phyloP scores from a whole-genome alignment of 2,329 filamentous ascomycete species.

The Phaeophleospora eucalypticola region DNA sequence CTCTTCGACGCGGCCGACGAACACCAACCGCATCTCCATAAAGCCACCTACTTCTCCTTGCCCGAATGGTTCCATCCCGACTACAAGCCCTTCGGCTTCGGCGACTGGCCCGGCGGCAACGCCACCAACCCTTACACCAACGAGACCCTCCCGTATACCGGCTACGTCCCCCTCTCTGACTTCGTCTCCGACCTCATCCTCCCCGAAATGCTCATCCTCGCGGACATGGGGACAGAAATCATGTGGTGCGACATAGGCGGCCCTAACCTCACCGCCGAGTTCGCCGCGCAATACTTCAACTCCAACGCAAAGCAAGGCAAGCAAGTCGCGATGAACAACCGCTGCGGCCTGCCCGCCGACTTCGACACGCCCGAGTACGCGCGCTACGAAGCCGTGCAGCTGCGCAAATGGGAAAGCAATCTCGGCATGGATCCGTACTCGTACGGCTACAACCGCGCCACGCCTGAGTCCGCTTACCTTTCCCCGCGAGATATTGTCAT shows the following conservation, averaged over 20 bases:
- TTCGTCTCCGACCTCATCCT: slow-evolving; percentile 41
- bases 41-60: slow-evolving; percentile 43
- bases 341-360: slow-evolving; percentile 55
- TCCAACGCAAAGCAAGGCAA: slow-evolving; percentile 36
- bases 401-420: slow-evolving; percentile 58
- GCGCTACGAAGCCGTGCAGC: slow-evolving; percentile 47
- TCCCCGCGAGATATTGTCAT: slow-evolving; percentile 24
- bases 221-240: slow-evolving; percentile 42
- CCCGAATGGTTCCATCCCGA: slow-evolving; percentile 48
- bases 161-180: slow-evolving; percentile 41
- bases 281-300: slow-evolving; percentile 44
- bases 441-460: slow-evolving; percentile 59
- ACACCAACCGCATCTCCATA: slow-evolving; percentile 43
- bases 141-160: slow-evolving; percentile 41
- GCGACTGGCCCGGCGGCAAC: slow-evolving; percentile 37
- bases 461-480: slow-evolving; percentile 33
- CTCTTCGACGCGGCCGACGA: slow-evolving; percentile 42
- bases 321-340: slow-evolving; percentile 54
- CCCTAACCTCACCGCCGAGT: slow-evolving; percentile 41
- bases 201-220: slow-evolving; percentile 44
- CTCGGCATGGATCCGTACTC: slow-evolving; percentile 57
- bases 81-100: slow-evolving; percentile 41
- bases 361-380: slow-evolving; percentile 60
- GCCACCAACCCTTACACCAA: slow-evolving; percentile 45
- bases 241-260: slow-evolving; percentile 49